Conservation (phyloP, 805 yeast genomes). For the Tetrapisispora iriomotensis region DNA sequence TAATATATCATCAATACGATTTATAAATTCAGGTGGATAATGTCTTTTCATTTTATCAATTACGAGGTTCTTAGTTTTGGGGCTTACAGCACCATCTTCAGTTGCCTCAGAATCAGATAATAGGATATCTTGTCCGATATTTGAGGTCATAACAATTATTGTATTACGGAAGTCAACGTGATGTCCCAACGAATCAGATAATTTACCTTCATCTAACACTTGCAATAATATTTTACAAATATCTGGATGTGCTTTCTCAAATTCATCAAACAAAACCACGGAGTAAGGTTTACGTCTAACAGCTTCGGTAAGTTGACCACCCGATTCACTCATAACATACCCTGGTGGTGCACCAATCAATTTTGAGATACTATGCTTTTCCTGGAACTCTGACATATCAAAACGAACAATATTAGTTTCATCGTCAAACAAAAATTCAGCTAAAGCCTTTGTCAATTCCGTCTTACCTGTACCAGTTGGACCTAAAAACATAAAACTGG, state of each 20-base stretch:
- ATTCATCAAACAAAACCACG: slow-evolving; percentile 87
- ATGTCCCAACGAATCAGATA: slow-evolving; percentile 92
- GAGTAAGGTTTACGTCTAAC: slow-evolving; percentile 92
- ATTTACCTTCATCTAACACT: slow-evolving; percentile 88
- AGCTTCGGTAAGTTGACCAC: slow-evolving; percentile 94
- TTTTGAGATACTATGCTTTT: slow-evolving; percentile 81
- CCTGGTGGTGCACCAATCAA: slow-evolving; percentile 98
- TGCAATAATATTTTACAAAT: slow-evolving; percentile 84
- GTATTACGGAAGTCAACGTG: slow-evolving; percentile 91
- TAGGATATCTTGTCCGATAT: slow-evolving; percentile 87
- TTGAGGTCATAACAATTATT: slow-evolving; percentile 91
- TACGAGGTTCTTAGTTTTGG: slow-evolving; percentile 46
- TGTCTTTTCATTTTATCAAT: slow-evolving; percentile 54
- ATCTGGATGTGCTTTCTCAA: slow-evolving; percentile 95
- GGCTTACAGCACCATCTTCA: slow-evolving; percentile 51
- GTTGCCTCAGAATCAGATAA: slow-evolving; percentile 55
- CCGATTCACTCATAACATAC: slow-evolving; percentile 85
- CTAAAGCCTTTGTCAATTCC: slow-evolving; percentile 84
- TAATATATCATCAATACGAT: slow-evolving; percentile 87
- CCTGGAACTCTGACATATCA: slow-evolving; percentile 98
- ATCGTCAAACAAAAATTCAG: slow-evolving; percentile 86
- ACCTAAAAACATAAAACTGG: slow-evolving; percentile 91
- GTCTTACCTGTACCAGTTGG: slow-evolving; percentile 99
- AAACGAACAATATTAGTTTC: slow-evolving; percentile 79
- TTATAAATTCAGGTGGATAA: slow-evolving; percentile 93